Evolutionary conservation across 352 stramenopile genomes (phyloP).

Genomic region (Phytophthora ohioensis): DNA sequence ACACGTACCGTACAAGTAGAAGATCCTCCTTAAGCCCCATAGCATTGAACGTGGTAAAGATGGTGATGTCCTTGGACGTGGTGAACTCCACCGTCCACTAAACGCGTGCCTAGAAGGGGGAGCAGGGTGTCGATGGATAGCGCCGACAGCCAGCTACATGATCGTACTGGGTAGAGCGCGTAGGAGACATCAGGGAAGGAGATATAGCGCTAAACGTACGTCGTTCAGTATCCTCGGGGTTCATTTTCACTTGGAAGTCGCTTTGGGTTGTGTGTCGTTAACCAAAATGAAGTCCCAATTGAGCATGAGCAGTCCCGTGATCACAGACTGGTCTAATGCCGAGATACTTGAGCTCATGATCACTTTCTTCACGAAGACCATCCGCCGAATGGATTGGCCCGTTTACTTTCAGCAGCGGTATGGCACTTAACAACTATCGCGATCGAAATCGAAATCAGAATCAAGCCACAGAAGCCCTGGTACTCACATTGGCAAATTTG

Average conservation of each 20-base stretch:
- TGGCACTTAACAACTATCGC: too few species aligned
- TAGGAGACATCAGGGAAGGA: neutral
- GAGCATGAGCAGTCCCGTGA: too few species aligned
- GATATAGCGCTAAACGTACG: slow-evolving; percentile 23
- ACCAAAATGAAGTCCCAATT: neutral
- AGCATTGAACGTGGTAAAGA: slow-evolving; percentile 90
- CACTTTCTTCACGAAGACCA: too few species aligned
- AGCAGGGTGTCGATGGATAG: slow-evolving; percentile 17
- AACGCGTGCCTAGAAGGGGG: slow-evolving; percentile 51
- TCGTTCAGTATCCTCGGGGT: slow-evolving; percentile 38
- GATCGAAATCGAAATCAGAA: too few species aligned
- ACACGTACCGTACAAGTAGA: slow-evolving; percentile 81
- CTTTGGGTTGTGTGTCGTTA: slow-evolving; percentile 4
- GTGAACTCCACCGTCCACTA: slow-evolving; percentile 91
- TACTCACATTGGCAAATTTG: too few species aligned
- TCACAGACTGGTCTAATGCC: too few species aligned
- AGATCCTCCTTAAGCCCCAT: slow-evolving; percentile 95
- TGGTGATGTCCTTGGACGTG: slow-evolving; percentile 89
- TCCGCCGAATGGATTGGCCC: too few species aligned
- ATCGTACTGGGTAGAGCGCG: neutral
- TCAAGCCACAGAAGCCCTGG: too few species aligned
- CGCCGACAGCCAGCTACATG: slow-evolving; percentile 16
- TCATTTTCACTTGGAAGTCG: slow-evolving; percentile 15
- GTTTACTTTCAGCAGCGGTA: too few species aligned
- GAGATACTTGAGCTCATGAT: too few species aligned